Evolutionary conservation across 139 green algal species (phyloP), one percentile per base, ranked within the genome.

Genomic region (Picochlorum sp.): DNA sequence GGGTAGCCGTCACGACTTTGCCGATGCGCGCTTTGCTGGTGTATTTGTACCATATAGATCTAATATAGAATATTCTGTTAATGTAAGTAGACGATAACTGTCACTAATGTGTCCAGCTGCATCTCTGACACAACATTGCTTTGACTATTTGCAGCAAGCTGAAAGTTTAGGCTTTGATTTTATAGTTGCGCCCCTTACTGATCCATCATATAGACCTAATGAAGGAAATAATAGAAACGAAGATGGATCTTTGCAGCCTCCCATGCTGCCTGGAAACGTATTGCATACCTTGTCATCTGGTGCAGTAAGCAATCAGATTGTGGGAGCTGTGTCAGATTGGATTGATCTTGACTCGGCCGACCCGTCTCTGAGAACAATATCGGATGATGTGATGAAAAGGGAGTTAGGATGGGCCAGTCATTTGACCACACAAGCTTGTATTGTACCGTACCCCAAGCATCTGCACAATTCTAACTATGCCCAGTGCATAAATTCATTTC

Each of bases 371-470:
- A 58, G 43, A 59, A 79, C 20, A 18, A 49, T 2, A 43, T 40
- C 1, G 16, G 83, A 31, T 51, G 67, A 6, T 25, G 77, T 82
- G 0, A 69, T 98, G 32, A 49, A 63, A 24, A 69, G 87, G 58
- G 81, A 98, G 76, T 82, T 98, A 40, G 80, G 59, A 2, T 98
- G 91, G 91, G 91, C 91, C 7, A 75, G 72, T 7, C 88, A 96
- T 73, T 68, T 96, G 20, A 85, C 81, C 4, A 64, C 96, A 52
- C 88, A 96, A 68, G 91, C 91, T 9, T 81, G 88, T 26, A 31
- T 94, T 14, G 56, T 94, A 54, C 77, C 83, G 3, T 33, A 74
- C 7, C 72, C 77, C 6, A 66, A 61, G 2, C 52, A 50, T 12
- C 41, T 70, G 28, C 18, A 51, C 12, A 72, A 56, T 12, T 64